Percentiles rank a stretch among this genome's conserved stretches.
These are phyloP conservation scores for Ganoderma meredithae DNA, from an alignment of 1,284 basidiomycete species.

Conservation along the genomic window DNA sequence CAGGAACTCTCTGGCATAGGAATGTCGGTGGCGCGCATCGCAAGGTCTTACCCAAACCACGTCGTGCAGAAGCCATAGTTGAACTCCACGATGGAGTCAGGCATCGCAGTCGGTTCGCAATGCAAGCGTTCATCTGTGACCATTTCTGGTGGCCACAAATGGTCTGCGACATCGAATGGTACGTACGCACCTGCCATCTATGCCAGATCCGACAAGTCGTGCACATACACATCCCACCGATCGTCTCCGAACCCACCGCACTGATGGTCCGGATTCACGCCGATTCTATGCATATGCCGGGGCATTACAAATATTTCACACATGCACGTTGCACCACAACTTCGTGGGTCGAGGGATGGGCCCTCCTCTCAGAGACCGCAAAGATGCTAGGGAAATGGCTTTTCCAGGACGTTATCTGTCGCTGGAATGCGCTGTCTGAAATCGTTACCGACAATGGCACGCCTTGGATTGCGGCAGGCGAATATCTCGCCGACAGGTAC, in stretches of 20 bases:
- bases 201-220: fast-evolving
- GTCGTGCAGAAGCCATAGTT: background rate
- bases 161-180: no score
- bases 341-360: background rate
- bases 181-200: no score
- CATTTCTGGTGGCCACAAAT: no score
- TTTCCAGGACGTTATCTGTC: background rate
- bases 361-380: background rate
- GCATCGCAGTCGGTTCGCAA: background rate
- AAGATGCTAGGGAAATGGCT: background rate
- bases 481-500: background rate
- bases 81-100: background rate
- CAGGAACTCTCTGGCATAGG: no score
- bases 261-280: background rate
- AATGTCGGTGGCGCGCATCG: no score
- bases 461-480: no score
- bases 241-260: background rate
- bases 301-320: background rate
- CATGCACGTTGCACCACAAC: background rate
- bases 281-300: background rate
- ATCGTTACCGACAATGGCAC: background rate
- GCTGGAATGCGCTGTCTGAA: background rate
- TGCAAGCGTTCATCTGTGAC: no score
- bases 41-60: no score
- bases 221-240: background rate